Evolutionary conservation across 1,284 basidiomycete species (phyloP).

Genomic region (Lentinula novae-zelandiae): DNA sequence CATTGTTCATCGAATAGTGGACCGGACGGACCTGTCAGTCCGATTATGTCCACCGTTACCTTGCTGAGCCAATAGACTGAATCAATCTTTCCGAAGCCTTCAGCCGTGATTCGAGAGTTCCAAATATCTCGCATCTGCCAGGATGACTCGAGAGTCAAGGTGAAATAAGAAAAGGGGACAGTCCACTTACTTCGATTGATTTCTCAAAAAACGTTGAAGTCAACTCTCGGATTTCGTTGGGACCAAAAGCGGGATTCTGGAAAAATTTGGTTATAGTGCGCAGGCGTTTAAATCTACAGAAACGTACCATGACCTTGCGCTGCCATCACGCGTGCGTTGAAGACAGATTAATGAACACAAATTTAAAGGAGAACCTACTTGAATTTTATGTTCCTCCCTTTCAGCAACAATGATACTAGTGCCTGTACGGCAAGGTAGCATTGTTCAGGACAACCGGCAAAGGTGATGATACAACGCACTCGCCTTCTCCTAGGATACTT

Average conservation of each 20-base stretch:
- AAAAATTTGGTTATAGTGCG: not conserved
- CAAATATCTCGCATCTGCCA: slow-evolving; percentile 46
- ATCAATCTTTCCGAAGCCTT: slow-evolving; percentile 36
- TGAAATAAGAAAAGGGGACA: not conserved
- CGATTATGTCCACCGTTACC: slow-evolving; percentile 67
- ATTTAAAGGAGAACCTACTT: slow-evolving; percentile 2
- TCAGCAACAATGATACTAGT: slow-evolving; percentile 11
- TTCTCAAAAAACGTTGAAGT: slow-evolving; percentile 15
- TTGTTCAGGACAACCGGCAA: too few relatives aligned
- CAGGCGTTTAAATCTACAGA: not conserved
- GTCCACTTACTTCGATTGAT: slow-evolving; percentile 9
- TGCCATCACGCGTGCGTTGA: not conserved
- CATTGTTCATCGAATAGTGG: not conserved
- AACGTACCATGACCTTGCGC: slow-evolving; percentile 15
- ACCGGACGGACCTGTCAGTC: slow-evolving; percentile 46
- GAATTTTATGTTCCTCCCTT: slow-evolving; percentile 13
- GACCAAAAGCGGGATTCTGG: slow-evolving; percentile 17
- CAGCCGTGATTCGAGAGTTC: slow-evolving; percentile 28
- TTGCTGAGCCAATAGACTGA: slow-evolving; percentile 52
- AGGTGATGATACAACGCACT: not conserved
- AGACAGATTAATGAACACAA: not conserved
- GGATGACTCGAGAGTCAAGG: not conserved
- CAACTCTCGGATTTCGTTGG: slow-evolving; percentile 13
- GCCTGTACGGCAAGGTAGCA: not conserved
- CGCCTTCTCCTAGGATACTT: slow-evolving; percentile 11